Conservation (phyloP, 83 land plant genomes). For the Diphasiastrum complanatum region DNA sequence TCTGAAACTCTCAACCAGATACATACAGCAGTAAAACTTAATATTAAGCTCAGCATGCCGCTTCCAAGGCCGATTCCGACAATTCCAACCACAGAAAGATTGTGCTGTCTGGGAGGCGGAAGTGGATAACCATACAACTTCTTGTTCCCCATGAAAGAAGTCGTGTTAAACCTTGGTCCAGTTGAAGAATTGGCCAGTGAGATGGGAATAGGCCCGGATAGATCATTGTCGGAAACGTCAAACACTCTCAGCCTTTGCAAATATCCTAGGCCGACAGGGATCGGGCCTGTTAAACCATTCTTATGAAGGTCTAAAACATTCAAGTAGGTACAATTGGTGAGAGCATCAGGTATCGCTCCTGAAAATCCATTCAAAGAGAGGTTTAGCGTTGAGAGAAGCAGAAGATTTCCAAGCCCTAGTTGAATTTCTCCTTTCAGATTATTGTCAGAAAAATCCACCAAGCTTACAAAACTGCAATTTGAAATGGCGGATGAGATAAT, state of each 20-base stretch:
- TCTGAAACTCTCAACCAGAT: conserved; percentile 75
- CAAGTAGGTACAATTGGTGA: conserved; percentile 57
- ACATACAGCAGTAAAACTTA: conserved; percentile 84
- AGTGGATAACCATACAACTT: conserved; percentile 76
- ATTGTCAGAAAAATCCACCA: conserved; percentile 72
- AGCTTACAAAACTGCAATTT: conserved; percentile 57
- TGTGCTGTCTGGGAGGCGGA: conserved; percentile 31
- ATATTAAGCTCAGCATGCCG: conserved; percentile 63
- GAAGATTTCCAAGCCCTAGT: conserved; percentile 45
- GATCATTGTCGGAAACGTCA: conserved; percentile 60
- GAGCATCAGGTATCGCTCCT: conserved; percentile 54
- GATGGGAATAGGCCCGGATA: conserved; percentile 60
- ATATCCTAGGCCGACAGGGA: conserved; percentile 53
- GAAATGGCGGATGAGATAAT: conserved; percentile 53
- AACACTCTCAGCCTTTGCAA: conserved; percentile 50
- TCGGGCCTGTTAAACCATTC: conserved; percentile 52
- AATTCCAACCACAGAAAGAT: conserved; percentile 57
- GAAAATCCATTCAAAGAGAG: conserved; percentile 47
- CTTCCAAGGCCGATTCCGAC: conserved; percentile 92
- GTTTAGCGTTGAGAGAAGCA: conserved; percentile 55
- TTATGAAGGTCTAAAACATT: conserved; percentile 67
- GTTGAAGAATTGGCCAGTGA: conserved; percentile 49
- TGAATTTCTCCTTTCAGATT: conserved; percentile 51
- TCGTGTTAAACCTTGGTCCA: conserved; percentile 56
- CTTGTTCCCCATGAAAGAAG: conserved; percentile 59